These are phyloP conservation scores for Scheffersomyces cryptocercus DNA, from an alignment of 1,139 yeast genomes.

Conservation along the genomic window DNA sequence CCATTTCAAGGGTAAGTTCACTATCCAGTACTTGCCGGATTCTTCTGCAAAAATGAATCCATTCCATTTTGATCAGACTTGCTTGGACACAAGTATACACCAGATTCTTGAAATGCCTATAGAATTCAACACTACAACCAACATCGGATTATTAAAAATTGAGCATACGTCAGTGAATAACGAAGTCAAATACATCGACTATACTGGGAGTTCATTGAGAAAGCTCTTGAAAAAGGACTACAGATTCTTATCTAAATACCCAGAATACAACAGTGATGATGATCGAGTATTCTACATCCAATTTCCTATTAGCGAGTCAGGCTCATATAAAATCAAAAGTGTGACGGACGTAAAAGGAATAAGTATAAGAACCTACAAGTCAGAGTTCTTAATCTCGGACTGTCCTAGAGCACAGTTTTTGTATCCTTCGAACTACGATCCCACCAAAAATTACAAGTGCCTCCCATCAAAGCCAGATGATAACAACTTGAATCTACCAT, in stretches of 20 bases:
- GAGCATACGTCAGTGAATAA: slow-evolving; percentile 60
- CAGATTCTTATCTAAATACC: slow-evolving; percentile 28
- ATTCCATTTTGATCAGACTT: slow-evolving; percentile 55
- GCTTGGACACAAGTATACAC: slow-evolving; percentile 46
- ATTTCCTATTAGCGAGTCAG: slow-evolving; percentile 66
- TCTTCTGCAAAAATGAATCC: slow-evolving; percentile 87
- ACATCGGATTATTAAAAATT: slow-evolving; percentile 67
- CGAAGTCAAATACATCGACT: slow-evolving; percentile 49
- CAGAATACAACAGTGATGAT: slow-evolving; percentile 24
- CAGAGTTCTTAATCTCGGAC: slow-evolving; percentile 64
- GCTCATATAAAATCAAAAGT: slow-evolving; percentile 65
- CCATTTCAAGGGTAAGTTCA: slow-evolving; percentile 83
- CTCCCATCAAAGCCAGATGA: slow-evolving; percentile 46
- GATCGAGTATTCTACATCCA: slow-evolving; percentile 48
- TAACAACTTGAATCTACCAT: slow-evolving; percentile 45
- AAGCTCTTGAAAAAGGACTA: slow-evolving; percentile 45
- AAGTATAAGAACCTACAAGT: slow-evolving; percentile 62
- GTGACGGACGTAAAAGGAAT: slow-evolving; percentile 68
- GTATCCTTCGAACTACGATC: slow-evolving; percentile 27
- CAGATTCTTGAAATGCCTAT: slow-evolving; percentile 58
- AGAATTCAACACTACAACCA: slow-evolving; percentile 77
- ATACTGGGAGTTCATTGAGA: slow-evolving; percentile 56
- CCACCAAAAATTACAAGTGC: slow-evolving; percentile 53
- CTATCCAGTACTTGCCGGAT: slow-evolving; percentile 88
- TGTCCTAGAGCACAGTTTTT: slow-evolving; percentile 73